Evolutionary conservation across 441 rosid species (phyloP), one percentile per base, ranked within the genome.

Genomic region (Populus hybrid): DNA sequence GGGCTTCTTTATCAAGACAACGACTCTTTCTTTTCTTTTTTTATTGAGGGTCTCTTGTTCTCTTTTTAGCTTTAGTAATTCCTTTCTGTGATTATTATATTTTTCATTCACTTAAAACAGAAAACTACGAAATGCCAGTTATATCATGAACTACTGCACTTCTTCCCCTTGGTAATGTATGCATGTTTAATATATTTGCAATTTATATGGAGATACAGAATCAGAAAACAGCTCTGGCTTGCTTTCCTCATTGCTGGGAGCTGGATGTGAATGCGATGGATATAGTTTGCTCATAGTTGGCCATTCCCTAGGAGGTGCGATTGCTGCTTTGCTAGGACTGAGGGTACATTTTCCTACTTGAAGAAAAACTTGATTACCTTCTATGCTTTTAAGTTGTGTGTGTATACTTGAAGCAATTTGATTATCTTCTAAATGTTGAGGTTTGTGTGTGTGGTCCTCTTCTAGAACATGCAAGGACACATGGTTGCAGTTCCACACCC

Each of bases 291-390:
- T 89, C 71, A 80, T 93, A 76, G 93, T 91, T 50, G 98, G 99
- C 16, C 99, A 95, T 78, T 95, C 99, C 67, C 85, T 95, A 21
- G 94, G 99, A 85, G 99, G 97, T 82, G 93, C 99, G 36, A 92
- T 95, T 71, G 93, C 97, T 83, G 83, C 95, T 42, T 71, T 95
- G 85, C 87, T 95, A 45, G 99, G 98, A 82, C 40, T 95, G 33
- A 89, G 90, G 81, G 97, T 92, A 91, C 78, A 90, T 77, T 83
- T 64, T 67, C 53, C 29, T 33, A 10, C 72, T 76, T 35, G 26
- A 45, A 33, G 0, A 66, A 28, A 28, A 10, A 24, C 68, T 36
- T 69, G 63, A 74, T 81, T 72, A 50, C 38, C 64, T 23, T 24
- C 29, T 24, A 64, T 64, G 14, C 20, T n/a, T 24, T 24, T 64